Conservation (phyloP, 352 stramenopile genomes). For the Pythium phragmiticola region DNA sequence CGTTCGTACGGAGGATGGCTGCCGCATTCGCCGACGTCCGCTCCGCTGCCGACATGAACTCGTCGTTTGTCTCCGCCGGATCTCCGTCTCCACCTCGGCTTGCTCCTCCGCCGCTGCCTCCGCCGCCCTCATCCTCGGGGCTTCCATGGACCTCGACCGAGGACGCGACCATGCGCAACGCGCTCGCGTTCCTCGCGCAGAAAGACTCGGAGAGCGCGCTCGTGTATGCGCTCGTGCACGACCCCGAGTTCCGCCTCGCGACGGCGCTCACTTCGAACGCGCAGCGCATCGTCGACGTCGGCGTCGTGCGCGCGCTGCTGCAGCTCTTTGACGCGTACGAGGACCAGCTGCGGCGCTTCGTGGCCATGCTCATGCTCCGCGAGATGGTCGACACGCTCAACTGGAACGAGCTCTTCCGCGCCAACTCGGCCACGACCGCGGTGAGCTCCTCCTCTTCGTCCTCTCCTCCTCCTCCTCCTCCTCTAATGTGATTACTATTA, state of each 20-base stretch:
- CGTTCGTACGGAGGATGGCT: not conserved
- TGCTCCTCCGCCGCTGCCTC: not conserved
- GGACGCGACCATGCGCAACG: slow-evolving; percentile 58
- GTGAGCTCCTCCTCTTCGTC: slow-evolving; percentile 9
- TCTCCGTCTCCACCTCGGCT: not conserved
- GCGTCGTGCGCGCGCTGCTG: slow-evolving; percentile 65
- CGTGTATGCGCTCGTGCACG: slow-evolving; percentile 74
- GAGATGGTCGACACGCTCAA: slow-evolving; percentile 80
- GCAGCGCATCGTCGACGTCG: slow-evolving; percentile 37
- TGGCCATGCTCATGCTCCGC: slow-evolving; percentile 69
- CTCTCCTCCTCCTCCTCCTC: not conserved
- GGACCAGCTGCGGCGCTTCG: slow-evolving; percentile 65
- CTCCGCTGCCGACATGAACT: not conserved
- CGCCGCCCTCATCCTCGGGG: not conserved
- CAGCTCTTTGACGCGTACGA: slow-evolving; percentile 73
- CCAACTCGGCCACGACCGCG: slow-evolving; percentile 71
- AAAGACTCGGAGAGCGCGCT: slow-evolving; percentile 68
- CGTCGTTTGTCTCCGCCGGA: not conserved
- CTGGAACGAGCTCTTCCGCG: slow-evolving; percentile 83
- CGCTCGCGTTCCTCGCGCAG: slow-evolving; percentile 63
- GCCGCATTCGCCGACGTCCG: not conserved
- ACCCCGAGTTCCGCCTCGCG: slow-evolving; percentile 74
- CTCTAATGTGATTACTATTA: slow-evolving; percentile 22
- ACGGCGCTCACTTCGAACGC: slow-evolving; percentile 45
- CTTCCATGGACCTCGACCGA: slow-evolving; percentile 7